These are phyloP conservation scores for Phaffia tasmanica DNA, from an alignment of 768 basidiomycete species.

Conservation along the genomic window DNA sequence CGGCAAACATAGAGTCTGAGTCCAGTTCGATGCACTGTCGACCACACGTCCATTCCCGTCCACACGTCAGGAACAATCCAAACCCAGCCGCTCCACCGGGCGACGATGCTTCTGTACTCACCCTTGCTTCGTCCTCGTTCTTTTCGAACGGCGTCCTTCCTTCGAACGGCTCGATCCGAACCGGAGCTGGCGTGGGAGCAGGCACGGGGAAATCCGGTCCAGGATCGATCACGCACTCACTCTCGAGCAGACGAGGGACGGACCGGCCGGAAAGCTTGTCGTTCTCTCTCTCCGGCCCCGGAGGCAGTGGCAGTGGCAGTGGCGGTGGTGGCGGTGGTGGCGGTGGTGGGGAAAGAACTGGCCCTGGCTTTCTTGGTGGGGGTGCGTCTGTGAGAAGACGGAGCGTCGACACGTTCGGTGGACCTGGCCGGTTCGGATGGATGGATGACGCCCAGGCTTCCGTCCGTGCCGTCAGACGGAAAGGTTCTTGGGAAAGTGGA, in stretches of 20 bases:
- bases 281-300: conserved; percentile 4
- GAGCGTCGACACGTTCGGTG: not conserved
- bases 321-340: not conserved
- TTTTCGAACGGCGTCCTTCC: conserved; percentile 5
- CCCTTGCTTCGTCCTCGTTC: conserved; percentile 85
- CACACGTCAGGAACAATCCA: conserved; percentile 91
- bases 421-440: not conserved
- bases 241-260: conserved; percentile 12
- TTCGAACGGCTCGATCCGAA: conserved; percentile 4
- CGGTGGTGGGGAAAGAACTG: not conserved
- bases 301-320: conserved; percentile 3
- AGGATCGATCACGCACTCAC: not conserved
- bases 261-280: conserved; percentile 1
- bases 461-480: conserved; percentile 15
- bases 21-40: not conserved
- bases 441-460: conserved; percentile 7
- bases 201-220: not conserved
- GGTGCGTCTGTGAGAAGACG: not conserved
- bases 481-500: conserved; percentile 19
- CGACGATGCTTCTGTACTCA: conserved; percentile 85
- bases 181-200: not conserved
- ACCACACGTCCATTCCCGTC: conserved; percentile 67
- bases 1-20: not conserved
- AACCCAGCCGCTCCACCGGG: conserved; percentile 79
- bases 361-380: not conserved